Evolutionary conservation across 768 basidiomycete species (phyloP), one percentile per base, ranked within the genome.

Genomic region (Tulasnella sp.): DNA sequence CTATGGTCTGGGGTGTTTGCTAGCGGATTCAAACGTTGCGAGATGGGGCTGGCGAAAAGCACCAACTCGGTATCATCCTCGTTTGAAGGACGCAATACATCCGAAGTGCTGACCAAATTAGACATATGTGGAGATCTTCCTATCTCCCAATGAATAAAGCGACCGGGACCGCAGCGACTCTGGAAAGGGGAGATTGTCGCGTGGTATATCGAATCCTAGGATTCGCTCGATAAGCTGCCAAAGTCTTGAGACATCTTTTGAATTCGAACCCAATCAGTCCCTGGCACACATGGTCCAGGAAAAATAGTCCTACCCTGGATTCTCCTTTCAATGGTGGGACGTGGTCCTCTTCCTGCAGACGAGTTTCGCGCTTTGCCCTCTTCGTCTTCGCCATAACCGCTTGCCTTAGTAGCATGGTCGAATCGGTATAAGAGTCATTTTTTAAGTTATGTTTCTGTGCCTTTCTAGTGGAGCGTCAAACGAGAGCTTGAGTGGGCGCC

Each of bases 61-160:
- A n/a, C n/a, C n/a, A n/a, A n/a, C n/a, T n/a, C n/a, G n/a, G n/a
- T n/a, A n/a, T n/a, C n/a, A n/a, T n/a, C n/a, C n/a, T n/a, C n/a
- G n/a, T n/a, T n/a, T n/a, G n/a, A n/a, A n/a, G n/a, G n/a, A n/a
- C n/a, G n/a, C n/a, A n/a, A n/a, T n/a, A n/a, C n/a, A n/a, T n/a
- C n/a, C n/a, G n/a, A n/a, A n/a, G n/a, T n/a, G 80, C 92, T 82
- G 83, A 94, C 94, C 92, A 88, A 82, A 90, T 94, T n/a, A 97
- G 88, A 40, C 96, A 84, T 4, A 97, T 96, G 82, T 96, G 94
- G 36, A 97, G 83, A 82, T 97, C 94, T 7, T 95, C 96, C 42
- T 88, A 87, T 9, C 95, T 87, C 0, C 96, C 96, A 2, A 95
- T 91, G 80, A 97, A 97, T 74, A 97, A 83, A 16, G 94, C 93